A percentile compares a stretch with the other conserved stretches of the same genome.
Evolutionary conservation across 768 basidiomycete genomes (phyloP).

Genomic region (Paxillus ammoniavirescens): DNA sequence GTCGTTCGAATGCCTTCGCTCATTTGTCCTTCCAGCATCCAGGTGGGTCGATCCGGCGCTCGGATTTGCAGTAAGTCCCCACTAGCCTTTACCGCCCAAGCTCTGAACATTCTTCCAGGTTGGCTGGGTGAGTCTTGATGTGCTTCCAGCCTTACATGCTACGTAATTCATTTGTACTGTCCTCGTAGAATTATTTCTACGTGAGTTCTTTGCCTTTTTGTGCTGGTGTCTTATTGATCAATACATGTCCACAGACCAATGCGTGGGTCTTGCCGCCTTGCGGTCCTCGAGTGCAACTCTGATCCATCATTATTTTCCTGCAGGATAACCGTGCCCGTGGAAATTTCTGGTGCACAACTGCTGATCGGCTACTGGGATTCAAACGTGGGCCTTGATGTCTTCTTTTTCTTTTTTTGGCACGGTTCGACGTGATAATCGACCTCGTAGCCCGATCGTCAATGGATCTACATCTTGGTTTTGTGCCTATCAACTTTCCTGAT

Average conservation of each 20-base stretch:
- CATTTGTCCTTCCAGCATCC: conserved; percentile 34
- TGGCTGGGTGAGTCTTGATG: conserved; percentile 30
- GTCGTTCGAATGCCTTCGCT: no score
- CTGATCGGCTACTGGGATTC: conserved; percentile 73
- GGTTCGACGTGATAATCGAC: not conserved
- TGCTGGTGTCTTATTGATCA: not conserved
- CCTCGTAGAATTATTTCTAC: conserved; percentile 51
- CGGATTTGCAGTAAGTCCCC: conserved; percentile 52
- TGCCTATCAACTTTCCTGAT: conserved; percentile 55
- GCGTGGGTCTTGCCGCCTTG: conserved; percentile 1
- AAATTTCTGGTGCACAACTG: conserved; percentile 70
- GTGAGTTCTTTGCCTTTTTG: conserved; percentile 32
- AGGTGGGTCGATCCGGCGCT: conserved; percentile 60
- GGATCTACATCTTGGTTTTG: conserved; percentile 59
- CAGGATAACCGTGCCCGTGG: conserved; percentile 65
- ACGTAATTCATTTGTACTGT: not conserved
- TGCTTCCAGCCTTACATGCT: no score
- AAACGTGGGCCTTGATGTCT: conserved; percentile 37
- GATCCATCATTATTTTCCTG: not conserved
- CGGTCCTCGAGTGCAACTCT: not conserved
- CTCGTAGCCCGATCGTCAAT: conserved; percentile 44
- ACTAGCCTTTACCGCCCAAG: not conserved
- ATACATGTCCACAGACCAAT: not conserved
- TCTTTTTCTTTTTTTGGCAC: not conserved
- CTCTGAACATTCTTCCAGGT: conserved; percentile 6